Percentiles rank a stretch among this genome's conserved stretches.
These are phyloP conservation scores for Pulveroboletus sp. DNA, from an alignment of 768 basidiomycete species.

Conservation along the genomic window DNA sequence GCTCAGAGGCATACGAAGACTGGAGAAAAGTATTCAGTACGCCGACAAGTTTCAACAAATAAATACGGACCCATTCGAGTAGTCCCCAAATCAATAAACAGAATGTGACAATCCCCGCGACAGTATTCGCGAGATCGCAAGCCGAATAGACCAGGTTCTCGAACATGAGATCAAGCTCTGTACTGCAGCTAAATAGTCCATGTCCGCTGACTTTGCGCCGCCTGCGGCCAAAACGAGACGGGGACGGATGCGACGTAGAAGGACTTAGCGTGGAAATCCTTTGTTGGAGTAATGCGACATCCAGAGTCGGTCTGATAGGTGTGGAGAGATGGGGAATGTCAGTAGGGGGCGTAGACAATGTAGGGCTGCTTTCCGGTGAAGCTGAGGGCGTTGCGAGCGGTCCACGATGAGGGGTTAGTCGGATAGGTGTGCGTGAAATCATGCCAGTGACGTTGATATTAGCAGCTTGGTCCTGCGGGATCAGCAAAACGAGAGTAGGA, in stretches of 20 bases:
- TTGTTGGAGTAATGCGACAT: slow-evolving; percentile 10
- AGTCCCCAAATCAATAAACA: slow-evolving; percentile 22
- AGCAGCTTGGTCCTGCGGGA: slow-evolving; percentile 15
- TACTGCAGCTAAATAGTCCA: background rate
- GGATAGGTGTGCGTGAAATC: slow-evolving; percentile 26
- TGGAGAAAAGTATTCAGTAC: slow-evolving; percentile 10
- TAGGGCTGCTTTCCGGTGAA: slow-evolving; percentile 19
- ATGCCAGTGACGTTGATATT: slow-evolving; percentile 19
- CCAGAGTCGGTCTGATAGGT: slow-evolving; percentile 1
- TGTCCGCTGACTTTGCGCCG: background rate
- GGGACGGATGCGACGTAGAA: background rate
- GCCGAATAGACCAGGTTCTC: slow-evolving; percentile 2
- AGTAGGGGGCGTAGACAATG: slow-evolving; percentile 9
- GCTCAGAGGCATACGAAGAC: slow-evolving; percentile 13
- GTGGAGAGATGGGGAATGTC: slow-evolving; percentile 9
- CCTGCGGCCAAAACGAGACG: background rate
- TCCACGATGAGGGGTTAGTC: slow-evolving; percentile 23
- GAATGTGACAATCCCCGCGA: slow-evolving; percentile 14
- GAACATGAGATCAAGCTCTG: background rate
- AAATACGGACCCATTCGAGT: slow-evolving; percentile 21
- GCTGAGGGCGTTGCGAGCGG: slow-evolving; percentile 25
- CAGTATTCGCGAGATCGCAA: slow-evolving; percentile 12
- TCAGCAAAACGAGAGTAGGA: slow-evolving; percentile 18
- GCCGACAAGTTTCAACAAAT: background rate
- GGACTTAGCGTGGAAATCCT: slow-evolving; percentile 6